Conservation (phyloP, 345 rosid genomes). For the Aquilaria sinensis region DNA sequence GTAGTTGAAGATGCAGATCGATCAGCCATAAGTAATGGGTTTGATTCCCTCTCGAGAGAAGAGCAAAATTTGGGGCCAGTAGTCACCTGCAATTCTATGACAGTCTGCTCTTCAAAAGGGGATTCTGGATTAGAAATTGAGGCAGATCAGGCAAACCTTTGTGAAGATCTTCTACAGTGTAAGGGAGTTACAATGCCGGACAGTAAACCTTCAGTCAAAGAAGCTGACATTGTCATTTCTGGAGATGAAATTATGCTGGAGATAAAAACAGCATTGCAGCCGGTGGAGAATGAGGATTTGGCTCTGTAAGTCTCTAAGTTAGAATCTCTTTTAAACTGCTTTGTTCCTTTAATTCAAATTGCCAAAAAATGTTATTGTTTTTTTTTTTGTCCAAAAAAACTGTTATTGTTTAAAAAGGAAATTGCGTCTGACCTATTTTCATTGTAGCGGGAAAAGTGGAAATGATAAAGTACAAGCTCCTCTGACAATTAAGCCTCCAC, state of each 20-base stretch:
- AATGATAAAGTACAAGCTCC: constrained; percentile 38
- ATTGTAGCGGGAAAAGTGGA: constrained; percentile 32
- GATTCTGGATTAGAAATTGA: neutral
- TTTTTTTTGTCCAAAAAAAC: neutral
- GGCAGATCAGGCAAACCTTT: too few species aligned
- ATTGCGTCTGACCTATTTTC: constrained; percentile 1
- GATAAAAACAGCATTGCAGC: constrained; percentile 5
- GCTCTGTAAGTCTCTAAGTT: constrained; percentile 33
- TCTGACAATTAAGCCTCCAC: constrained; percentile 44
- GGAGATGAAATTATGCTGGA: constrained; percentile 15
- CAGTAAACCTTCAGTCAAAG: too few species aligned
- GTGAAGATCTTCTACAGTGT: too few species aligned
- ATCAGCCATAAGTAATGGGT: constrained; percentile 17
- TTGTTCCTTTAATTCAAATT: neutral
- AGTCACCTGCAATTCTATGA: too few species aligned
- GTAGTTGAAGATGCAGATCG: constrained; percentile 10
- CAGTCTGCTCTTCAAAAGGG: constrained; percentile 11
- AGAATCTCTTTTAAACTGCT: constrained; percentile 10
- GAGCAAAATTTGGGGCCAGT: too few species aligned
- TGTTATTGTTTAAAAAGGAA: neutral
- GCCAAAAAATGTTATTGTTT: too few species aligned
- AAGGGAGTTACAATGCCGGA: too few species aligned
- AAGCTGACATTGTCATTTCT: neutral
- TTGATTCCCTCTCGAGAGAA: too few species aligned
- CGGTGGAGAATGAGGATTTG: constrained; percentile 27